These are phyloP conservation scores for Thelephora aurantiotincta DNA, from an alignment of 768 basidiomycete species.

Conservation along the genomic window DNA sequence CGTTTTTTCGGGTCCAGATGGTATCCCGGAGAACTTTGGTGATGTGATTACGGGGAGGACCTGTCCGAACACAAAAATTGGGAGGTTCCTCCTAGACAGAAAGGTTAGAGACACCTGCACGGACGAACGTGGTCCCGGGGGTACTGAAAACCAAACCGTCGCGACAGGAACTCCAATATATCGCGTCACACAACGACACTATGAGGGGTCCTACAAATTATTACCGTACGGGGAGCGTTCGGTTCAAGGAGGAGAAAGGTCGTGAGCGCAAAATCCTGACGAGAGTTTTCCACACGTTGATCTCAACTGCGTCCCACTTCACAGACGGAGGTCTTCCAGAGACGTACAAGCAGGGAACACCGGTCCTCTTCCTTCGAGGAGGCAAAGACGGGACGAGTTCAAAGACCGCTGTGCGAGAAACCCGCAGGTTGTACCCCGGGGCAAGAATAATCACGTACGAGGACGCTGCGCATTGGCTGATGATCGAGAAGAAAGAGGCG, in stretches of 20 bases:
- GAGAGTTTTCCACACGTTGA: slow-evolving; percentile 2
- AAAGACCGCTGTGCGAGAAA: slow-evolving; percentile 23
- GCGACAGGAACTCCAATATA: slow-evolving; percentile 46
- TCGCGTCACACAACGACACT: slow-evolving; percentile 28
- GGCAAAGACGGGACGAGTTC: slow-evolving; percentile 35
- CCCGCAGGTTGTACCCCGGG: slow-evolving; percentile 30
- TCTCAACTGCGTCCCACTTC: slow-evolving; percentile 1
- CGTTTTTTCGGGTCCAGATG: no score
- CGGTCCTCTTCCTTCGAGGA: slow-evolving; percentile 50
- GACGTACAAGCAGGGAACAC: slow-evolving; percentile 30
- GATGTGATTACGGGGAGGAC: no score
- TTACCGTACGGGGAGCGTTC: slow-evolving; percentile 45
- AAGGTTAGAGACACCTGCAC: no score
- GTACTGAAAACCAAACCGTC: background rate
- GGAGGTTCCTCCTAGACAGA: no score
- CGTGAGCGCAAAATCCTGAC: background rate
- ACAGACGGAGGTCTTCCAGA: slow-evolving; percentile 30
- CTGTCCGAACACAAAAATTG: no score
- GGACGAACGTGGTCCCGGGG: no score
- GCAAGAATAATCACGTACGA: slow-evolving; percentile 33
- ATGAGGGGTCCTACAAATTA: slow-evolving; percentile 70
- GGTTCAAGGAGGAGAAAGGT: slow-evolving; percentile 55
- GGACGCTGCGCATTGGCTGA: slow-evolving; percentile 57
- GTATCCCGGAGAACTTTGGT: no score
- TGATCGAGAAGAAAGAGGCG: slow-evolving; percentile 45